Evolutionary conservation across 768 basidiomycete species (phyloP).

Genomic region (Hysterangium stoloniferum): DNA sequence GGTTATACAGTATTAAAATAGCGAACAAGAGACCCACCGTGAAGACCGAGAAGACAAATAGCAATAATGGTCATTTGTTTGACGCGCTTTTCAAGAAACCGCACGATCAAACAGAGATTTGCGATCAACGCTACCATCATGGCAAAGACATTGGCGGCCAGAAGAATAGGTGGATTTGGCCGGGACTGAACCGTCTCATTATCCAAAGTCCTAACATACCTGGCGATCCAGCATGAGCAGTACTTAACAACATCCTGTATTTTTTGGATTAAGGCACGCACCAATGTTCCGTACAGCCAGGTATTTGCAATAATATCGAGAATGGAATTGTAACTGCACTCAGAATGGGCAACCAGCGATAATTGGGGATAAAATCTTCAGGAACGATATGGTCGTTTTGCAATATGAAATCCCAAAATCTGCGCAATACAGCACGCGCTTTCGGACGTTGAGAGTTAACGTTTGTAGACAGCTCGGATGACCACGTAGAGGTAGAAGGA

Average conservation of each 20-base stretch:
- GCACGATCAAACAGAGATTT: slow-evolving; percentile 54
- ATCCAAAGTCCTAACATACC: slow-evolving; percentile 42
- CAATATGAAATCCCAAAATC: not conserved
- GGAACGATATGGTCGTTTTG: slow-evolving; percentile 16
- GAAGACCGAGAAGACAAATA: slow-evolving; percentile 56
- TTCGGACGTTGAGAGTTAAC: not conserved
- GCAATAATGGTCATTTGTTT: slow-evolving; percentile 54
- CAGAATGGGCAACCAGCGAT: slow-evolving; percentile 56
- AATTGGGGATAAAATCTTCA: slow-evolving; percentile 41
- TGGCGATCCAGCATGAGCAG: not conserved
- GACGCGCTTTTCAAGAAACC: slow-evolving; percentile 67
- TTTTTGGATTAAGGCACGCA: slow-evolving; percentile 26
- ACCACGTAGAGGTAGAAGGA: slow-evolving; percentile 6
- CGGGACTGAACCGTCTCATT: slow-evolving; percentile 38
- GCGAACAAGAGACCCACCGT: slow-evolving; percentile 53
- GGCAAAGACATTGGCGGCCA: slow-evolving; percentile 55
- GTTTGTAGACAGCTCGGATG: not conserved
- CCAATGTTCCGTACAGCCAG: slow-evolving; percentile 71
- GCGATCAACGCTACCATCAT: slow-evolving; percentile 62
- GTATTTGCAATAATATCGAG: slow-evolving; percentile 75
- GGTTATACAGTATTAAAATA: not conserved
- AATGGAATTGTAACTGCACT: slow-evolving; percentile 68
- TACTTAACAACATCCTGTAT: not conserved
- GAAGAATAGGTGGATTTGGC: slow-evolving; percentile 49
- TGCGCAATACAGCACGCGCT: not conserved